These are phyloP conservation scores for Russula olivacea DNA, from an alignment of 768 basidiomycete genomes.

Conservation along the genomic window DNA sequence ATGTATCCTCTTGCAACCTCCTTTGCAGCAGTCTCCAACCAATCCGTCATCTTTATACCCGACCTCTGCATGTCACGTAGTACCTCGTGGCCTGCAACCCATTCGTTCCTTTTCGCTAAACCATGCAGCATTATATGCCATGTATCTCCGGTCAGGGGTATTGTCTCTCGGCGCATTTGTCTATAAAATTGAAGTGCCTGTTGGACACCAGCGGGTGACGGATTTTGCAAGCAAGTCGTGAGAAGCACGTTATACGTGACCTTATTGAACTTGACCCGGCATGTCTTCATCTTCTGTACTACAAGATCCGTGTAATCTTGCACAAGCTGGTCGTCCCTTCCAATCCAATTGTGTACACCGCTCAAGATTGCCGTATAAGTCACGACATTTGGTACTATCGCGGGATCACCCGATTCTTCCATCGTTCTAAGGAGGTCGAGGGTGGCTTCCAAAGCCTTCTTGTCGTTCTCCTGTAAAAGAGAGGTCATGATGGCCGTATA, in stretches of 20 bases:
- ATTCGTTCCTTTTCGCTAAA: constrained; percentile 50
- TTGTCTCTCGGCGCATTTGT: constrained; percentile 49
- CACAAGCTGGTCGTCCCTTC: constrained; percentile 41
- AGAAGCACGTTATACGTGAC: constrained; percentile 77
- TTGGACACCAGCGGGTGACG: constrained; percentile 44
- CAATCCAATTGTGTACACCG: constrained; percentile 58
- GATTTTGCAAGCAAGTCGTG: constrained; percentile 53
- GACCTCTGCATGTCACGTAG: constrained; percentile 56
- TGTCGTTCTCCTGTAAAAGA: constrained; percentile 53
- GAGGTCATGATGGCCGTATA: constrained; percentile 77
- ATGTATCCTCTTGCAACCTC: constrained; percentile 22
- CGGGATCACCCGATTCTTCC: constrained; percentile 47
- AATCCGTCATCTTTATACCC: constrained; percentile 44
- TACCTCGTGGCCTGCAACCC: constrained; percentile 54
- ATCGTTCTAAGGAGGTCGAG: constrained; percentile 68
- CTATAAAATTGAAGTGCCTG: constrained; percentile 54
- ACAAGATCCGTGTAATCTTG: constrained; percentile 47
- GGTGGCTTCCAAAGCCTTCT: constrained; percentile 51
- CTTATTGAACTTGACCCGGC: constrained; percentile 49
- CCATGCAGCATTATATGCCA: constrained; percentile 75
- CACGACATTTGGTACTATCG: constrained; percentile 59
- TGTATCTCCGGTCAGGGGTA: constrained; percentile 53
- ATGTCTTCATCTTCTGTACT: constrained; percentile 51
- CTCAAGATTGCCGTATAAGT: constrained; percentile 80
- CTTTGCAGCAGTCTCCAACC: constrained; percentile 31